Evolutionary conservation across 2,329 filamentous ascomycete species (phyloP).

Genomic region (Beauveria sp.): DNA sequence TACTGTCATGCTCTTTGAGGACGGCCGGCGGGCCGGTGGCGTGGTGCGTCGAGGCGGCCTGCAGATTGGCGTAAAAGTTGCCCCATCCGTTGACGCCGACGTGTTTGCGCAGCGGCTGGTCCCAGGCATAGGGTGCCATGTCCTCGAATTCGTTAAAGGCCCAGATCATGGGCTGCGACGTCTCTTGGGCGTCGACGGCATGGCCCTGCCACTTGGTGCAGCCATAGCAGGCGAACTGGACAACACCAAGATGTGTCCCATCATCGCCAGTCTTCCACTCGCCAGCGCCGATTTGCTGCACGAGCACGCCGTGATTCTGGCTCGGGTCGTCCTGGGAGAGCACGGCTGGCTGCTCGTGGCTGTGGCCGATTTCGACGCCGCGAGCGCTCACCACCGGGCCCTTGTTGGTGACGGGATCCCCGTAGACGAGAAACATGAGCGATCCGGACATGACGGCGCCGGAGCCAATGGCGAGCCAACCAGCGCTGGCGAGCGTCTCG

Average conservation of each 20-base stretch:
- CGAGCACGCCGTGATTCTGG: constrained; percentile 2
- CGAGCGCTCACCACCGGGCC: constrained; percentile 10
- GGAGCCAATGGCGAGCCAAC: constrained; percentile 11
- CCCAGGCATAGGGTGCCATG: constrained; percentile 6
- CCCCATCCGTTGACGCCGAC: constrained; percentile 9
- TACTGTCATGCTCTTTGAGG: not conserved
- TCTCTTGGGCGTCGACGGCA: not conserved
- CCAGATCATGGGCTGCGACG: constrained; percentile 10
- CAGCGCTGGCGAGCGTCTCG: not conserved
- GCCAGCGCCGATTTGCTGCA: constrained; percentile 4
- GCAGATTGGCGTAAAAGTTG: constrained; percentile 11
- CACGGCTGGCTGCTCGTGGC: constrained; percentile 1
- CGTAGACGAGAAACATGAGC: constrained; percentile 13
- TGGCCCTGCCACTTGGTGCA: constrained; percentile 9
- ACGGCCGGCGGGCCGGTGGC: not conserved
- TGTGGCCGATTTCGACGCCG: not conserved
- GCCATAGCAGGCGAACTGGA: constrained; percentile 3
- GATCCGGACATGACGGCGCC: constrained; percentile 8
- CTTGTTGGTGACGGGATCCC: not conserved
- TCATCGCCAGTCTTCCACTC: not conserved
- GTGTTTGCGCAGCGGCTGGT: constrained; percentile 10
- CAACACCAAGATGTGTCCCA: not conserved
- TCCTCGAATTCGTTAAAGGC: constrained; percentile 9
- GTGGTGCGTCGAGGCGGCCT: constrained; percentile 3
- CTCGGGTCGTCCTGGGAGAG: not conserved